Percentiles rank a stretch among this genome's conserved stretches.
These are phyloP conservation scores for Jaltomata sinuosa DNA, from an alignment of 257 asterid genomes.

Conservation along the genomic window DNA sequence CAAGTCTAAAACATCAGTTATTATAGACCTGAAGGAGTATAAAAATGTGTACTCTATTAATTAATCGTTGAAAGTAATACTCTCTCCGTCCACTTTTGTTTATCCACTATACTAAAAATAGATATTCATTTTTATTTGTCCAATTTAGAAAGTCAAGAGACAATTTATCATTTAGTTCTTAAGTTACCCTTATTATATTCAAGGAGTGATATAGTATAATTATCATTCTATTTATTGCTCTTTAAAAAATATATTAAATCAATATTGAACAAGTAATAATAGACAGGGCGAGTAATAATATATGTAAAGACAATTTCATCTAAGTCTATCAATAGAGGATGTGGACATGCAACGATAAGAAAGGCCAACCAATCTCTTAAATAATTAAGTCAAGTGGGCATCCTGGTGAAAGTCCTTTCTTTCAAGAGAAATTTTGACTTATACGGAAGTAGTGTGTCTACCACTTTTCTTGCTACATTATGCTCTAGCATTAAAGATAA, in stretches of 20 bases:
- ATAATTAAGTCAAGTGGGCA: conserved; percentile 13
- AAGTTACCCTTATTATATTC: too few species aligned
- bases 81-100: too few species aligned
- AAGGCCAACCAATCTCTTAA: conserved; percentile 9
- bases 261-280: too few species aligned
- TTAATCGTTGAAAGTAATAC: background rate
- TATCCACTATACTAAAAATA: too few species aligned
- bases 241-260: too few species aligned
- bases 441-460: background rate
- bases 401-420: background rate
- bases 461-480: background rate
- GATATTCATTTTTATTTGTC: too few species aligned
- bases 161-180: too few species aligned
- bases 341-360: background rate
- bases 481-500: background rate
- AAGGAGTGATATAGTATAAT: too few species aligned
- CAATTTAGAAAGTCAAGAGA: too few species aligned
- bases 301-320: background rate
- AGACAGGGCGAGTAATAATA: too few species aligned
- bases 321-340: background rate
- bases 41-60: background rate
- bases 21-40: background rate
- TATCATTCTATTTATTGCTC: too few species aligned
- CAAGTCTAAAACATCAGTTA: background rate
- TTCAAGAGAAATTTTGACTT: background rate